Base-by-base conservation (phyloP, 225 moss, liverwort and hornwort genomes). In the Pseudoscleropodium purum region DNA sequence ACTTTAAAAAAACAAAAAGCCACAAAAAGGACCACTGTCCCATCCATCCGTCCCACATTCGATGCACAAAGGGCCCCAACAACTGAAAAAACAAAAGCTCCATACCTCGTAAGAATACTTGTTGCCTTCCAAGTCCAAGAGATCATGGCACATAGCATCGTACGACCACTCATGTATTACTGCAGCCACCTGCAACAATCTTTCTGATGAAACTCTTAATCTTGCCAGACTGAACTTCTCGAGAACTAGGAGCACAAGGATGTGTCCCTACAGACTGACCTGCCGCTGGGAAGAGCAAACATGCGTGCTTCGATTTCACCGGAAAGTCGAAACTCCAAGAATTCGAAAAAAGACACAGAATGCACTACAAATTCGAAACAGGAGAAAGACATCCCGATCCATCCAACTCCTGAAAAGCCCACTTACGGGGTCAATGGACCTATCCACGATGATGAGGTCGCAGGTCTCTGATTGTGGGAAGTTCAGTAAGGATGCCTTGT, bases 101-200 rank as follows among this genome's bases (percentile, higher is more conserved):
- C 76, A 51, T 76, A 76, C 76, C 76, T 76, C 76, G 21, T 76
- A 81, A n/a, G 81, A 91, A 86, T 93, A 99, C 89, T 97, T 99
- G 93, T 97, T 97, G 94, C 97, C 98, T 65, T 81, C 61, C 81
- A 81, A 81, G 81, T 81, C 81, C 61, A 99, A 92, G 66, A 99
- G 95, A 86, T 99, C 98, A 91, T 99, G 98, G 90, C 97, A 97
- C 98, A 99, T 96, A 52, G 98, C 97, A 95, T 97, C 98, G 88
- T 99, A 99, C 62, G 98, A 97, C 97, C 97, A 99, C 86, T 96
- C 98, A 90, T 99, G 98, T 88, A 99, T 99, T 49, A 99, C 95
- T 84, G 97, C 94, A 90, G 98, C 96, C 89, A 99, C 98, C 98
- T 99, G 96, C 91, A 92, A 90, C 73, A n/a, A 93, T n/a, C 86